Conservation (phyloP, 176 grass and related monocot genomes). For the Cenchrus americanus region DNA sequence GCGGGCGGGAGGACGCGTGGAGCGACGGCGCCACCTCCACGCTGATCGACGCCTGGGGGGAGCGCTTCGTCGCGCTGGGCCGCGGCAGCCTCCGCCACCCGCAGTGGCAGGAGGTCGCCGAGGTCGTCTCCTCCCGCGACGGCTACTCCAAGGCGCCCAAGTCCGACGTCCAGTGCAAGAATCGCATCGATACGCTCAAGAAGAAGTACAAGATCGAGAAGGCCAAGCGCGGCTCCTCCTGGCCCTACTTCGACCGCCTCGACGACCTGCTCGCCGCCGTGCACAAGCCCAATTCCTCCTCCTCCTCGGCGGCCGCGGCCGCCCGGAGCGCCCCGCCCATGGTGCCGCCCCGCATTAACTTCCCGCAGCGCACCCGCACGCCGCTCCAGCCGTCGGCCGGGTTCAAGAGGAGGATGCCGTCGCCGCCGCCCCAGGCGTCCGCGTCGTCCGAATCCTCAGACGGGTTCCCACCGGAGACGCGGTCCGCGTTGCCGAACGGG, state of each 20-base stretch:
- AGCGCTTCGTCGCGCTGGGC: conserved; percentile 84
- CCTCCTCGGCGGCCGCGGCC: background rate
- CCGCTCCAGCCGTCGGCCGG: conserved; percentile 28
- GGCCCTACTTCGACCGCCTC: conserved; percentile 83
- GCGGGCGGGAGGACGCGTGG: conserved; percentile 90
- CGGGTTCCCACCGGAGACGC: conserved; percentile 79
- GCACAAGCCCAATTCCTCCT: conserved; percentile 29
- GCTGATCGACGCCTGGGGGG: conserved; percentile 98
- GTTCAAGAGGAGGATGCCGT: conserved; percentile 51
- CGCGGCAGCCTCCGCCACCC: conserved; percentile 91
- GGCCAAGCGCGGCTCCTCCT: conserved; percentile 56
- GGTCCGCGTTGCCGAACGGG: conserved; percentile 43
- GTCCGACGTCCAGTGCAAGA: conserved; percentile 96
- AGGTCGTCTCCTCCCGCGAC: conserved; percentile 84
- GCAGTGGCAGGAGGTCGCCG: conserved; percentile 99
- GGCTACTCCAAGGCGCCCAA: conserved; percentile 72
- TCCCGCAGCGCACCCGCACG: conserved; percentile 76
- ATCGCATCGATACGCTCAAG: conserved; percentile 97
- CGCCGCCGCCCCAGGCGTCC: conserved; percentile 48
- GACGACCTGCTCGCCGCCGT: conserved; percentile 74
- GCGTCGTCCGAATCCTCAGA: conserved; percentile 77
- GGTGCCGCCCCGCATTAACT: conserved; percentile 53
- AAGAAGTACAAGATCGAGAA: conserved; percentile 98
- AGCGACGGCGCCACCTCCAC: conserved; percentile 91
- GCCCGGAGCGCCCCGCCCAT: conserved; percentile 36